Percentiles rank a stretch among this genome's conserved stretches.
These are phyloP conservation scores for Calocera viscosa DNA, from an alignment of 768 basidiomycete genomes.

Conservation along the genomic window DNA sequence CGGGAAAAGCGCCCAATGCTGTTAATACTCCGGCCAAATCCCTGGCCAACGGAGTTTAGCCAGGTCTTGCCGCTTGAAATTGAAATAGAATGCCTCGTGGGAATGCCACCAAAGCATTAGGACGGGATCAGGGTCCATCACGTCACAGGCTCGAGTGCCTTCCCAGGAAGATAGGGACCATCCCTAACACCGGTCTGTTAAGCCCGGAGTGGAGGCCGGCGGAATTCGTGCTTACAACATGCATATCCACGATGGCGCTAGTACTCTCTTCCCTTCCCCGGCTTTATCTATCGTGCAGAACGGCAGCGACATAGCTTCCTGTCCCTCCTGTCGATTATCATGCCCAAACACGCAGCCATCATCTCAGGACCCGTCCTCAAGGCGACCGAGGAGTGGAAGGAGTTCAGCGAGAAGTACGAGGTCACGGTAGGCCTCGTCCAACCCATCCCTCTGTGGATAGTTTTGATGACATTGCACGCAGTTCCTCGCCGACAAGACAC, in stretches of 20 bases:
- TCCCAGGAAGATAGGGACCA: neutral
- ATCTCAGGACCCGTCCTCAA: neutral
- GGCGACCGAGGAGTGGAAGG: constrained; percentile 1
- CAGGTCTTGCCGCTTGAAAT: too few relatives aligned
- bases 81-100: neutral
- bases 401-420: neutral
- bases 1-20: neutral
- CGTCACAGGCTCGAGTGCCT: neutral
- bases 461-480: neutral
- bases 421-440: neutral
- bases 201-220: neutral
- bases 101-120: neutral
- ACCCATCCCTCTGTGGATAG: neutral
- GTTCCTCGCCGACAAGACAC: neutral
- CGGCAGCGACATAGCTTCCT: neutral
- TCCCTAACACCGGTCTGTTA: neutral
- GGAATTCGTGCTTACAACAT: neutral
- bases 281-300: neutral
- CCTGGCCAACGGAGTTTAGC: too few relatives aligned
- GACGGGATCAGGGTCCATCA: neutral
- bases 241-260: neutral
- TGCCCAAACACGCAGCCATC: neutral
- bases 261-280: neutral
- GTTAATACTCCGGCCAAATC: neutral
- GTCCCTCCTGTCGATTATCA: neutral